Evolutionary conservation across 2,329 filamentous ascomycete genomes (phyloP), one percentile per base, ranked within the genome.

Genomic region (Colletotrichum tropicicola): DNA sequence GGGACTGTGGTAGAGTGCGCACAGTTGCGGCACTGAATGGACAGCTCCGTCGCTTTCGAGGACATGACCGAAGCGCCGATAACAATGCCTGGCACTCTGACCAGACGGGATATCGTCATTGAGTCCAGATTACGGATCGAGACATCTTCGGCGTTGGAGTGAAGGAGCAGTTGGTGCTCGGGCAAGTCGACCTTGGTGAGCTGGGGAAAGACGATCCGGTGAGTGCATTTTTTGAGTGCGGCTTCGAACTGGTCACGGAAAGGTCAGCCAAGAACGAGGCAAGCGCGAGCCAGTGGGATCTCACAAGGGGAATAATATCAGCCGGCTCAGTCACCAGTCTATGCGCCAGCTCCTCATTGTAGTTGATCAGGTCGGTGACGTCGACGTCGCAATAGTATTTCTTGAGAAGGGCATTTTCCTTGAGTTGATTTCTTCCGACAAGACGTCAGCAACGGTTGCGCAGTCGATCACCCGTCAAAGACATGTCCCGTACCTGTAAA

Each of bases 331-430:
- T 96, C 19, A 91, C 92, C 67, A 99, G 85, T 74, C 91, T 90
- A 78, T 98, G 93, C 27, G 95, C 96, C 65, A 99, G 85, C 77
- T 98, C 94, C 79, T 98, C 95, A 74, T 97, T 96, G 81, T 94
- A 98, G 67, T 92, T 96, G 77, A 98, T 98, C 64, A 99, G 83
- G 77, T 99, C 95, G 67, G 92, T 93, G 71, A 99, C 93, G 77
- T 99, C 94, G 75, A 99, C 88, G 77, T 99, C 95, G 82, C 96
- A 98, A 78, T 91, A 98, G 81, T 94, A 98, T 72, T 94, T 94
- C 77, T 97, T 96, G 43, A 97, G 85, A 1, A 98, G 87, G 7
- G 96, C 94, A 81, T 99, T 99, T 75, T 98, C 94, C 72, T 93
- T 89, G 64, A 99, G 88, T 80, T 98, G 96, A 73, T 98, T 95